Evolutionary conservation across 306 rosid species (phyloP), one percentile per base, ranked within the genome.

Genomic region (Vigna nakashimae): DNA sequence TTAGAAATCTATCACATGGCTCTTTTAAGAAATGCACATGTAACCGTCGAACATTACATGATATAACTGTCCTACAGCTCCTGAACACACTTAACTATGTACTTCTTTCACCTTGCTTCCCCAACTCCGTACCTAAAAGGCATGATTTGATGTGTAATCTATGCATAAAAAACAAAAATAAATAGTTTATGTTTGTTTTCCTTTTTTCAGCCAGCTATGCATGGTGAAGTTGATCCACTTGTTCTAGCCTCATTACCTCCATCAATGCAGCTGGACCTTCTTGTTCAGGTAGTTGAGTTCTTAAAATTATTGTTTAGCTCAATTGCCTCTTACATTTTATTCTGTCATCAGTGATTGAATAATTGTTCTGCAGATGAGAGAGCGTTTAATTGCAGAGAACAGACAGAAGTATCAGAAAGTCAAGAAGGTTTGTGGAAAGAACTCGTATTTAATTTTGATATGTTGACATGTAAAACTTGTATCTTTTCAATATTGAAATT

Each of bases 341-440:
- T 75, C 65, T 71, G 71, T 80, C 62, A 68, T 70, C 32, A 42
- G 18, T 79, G 64, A 56, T 75, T 80, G 59, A 66, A 65, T 14
- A 77, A 74, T 50, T 55, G 59, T 64, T 58, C 57, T 69, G 65
- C 87, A 94, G 98, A 92, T 90, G 83, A 90, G 97, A 86, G 98
- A 94, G 86, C 90, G 90, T 59, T 71, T 90, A 80, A 90, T 92
- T 83, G 97, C 97, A 38, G 93, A 92, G 84, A 94, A 92, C 88
- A 86, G 97, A 83, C 98, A 92, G 45, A 94, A 89, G 91, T 92
- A 94, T 85, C 96, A 92, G 85, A 90, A 87, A 85, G 93, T 94
- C 81, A 92, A 89, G 88, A 94, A 92, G 98, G 98, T 94, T 70
- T 75, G 91, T 89, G 60, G 69, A 73, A 77, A 70, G 64, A 59